A percentile compares a stretch with the other conserved stretches of the same genome.
These are phyloP conservation scores for Escovopsis weberi DNA, from an alignment of 2,329 filamentous ascomycete genomes.

Conservation along the genomic window DNA sequence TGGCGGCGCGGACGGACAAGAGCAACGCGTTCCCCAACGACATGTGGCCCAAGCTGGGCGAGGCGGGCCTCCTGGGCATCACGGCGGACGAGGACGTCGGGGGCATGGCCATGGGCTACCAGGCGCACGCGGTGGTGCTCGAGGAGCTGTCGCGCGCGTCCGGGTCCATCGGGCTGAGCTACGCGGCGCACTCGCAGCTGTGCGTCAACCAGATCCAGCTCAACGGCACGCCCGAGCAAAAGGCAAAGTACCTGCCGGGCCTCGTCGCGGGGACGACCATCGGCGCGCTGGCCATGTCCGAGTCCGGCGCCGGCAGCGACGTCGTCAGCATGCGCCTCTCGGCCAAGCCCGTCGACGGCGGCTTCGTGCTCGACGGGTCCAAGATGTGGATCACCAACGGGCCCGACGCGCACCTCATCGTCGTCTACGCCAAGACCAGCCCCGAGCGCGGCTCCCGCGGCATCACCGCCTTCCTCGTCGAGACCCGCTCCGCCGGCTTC, in stretches of 20 bases:
- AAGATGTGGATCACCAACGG: conserved; percentile 99
- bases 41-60: conserved; percentile 90
- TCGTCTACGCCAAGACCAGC: conserved; percentile 94
- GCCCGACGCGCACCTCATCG: conserved; percentile 78
- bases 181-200: conserved; percentile 89
- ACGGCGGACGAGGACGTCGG: conserved; percentile 89
- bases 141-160: conserved; percentile 87
- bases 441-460: conserved; percentile 71
- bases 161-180: conserved; percentile 73
- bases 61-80: conserved; percentile 81
- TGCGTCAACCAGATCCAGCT: conserved; percentile 94
- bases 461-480: conserved; percentile 88
- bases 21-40: conserved; percentile 75
- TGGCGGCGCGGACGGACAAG: conserved; percentile 72
- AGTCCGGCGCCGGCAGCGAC: conserved; percentile 80
- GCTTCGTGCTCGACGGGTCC: conserved; percentile 71
- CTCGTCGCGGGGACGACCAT: conserved; percentile 69
- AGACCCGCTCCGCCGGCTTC: conserved; percentile 59
- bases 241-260: conserved; percentile 63
- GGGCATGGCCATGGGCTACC: conserved; percentile 83
- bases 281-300: conserved; percentile 88
- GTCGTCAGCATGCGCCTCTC: conserved; percentile 91
- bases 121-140: conserved; percentile 90
- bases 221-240: conserved; percentile 70
- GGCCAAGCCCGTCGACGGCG: conserved; percentile 67